Evolutionary conservation across 148 eudicot genomes (phyloP).

Genomic region (Rhododendron williamsianum): DNA sequence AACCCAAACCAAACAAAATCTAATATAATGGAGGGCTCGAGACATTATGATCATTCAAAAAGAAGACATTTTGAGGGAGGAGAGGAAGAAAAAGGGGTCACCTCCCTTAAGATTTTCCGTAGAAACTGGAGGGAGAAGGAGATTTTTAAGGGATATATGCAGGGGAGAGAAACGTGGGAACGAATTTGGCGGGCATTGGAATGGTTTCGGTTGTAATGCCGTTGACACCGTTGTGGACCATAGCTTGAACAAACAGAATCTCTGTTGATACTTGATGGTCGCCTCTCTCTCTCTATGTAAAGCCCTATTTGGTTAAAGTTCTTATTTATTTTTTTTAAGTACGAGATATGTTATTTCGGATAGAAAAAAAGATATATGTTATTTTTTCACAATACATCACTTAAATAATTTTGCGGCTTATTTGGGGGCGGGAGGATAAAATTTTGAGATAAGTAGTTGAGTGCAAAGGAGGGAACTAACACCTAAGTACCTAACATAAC

Average conservation of each 20-base stretch:
- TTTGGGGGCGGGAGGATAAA: no score
- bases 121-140: conserved; percentile 24
- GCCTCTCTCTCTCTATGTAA: no score
- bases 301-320: no score
- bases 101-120: conserved; percentile 13
- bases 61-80: background rate
- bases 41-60: conserved; percentile 5
- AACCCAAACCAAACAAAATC: background rate
- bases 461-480: no score
- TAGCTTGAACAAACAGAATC: background rate
- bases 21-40: background rate
- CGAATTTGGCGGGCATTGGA: conserved; percentile 10
- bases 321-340: no score
- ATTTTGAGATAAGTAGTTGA: no score
- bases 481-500: no score
- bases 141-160: conserved; percentile 7
- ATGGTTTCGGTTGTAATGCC: background rate
- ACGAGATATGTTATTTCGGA: no score
- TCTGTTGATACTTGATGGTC: no score
- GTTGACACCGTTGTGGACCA: background rate
- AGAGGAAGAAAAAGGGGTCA: background rate
- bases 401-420: no score
- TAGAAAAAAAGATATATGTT: no score
- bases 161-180: conserved; percentile 22
- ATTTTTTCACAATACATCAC: no score